A percentile compares a stretch with the other conserved stretches of the same genome.
Evolutionary conservation across 1,139 yeast genomes (phyloP).

Genomic region (Debaryomyces sp.): DNA sequence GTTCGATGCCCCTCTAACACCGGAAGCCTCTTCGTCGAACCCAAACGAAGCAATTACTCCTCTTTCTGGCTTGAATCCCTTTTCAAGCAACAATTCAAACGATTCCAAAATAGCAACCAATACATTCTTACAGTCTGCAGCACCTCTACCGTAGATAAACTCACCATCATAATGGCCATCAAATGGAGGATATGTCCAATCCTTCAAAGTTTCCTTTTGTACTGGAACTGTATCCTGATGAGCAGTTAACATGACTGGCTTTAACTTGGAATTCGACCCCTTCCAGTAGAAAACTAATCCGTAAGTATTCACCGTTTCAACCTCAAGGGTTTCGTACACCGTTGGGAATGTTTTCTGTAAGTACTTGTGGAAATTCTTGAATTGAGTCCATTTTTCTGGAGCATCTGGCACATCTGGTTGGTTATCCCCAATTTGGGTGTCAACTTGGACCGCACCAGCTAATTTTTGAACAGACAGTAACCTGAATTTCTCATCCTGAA

Average conservation of each 20-base stretch:
- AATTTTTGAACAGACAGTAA: constrained; percentile 37
- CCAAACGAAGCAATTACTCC: constrained; percentile 46
- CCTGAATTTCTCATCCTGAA: constrained; percentile 37
- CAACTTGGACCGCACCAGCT: constrained; percentile 46
- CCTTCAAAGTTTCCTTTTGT: constrained; percentile 53
- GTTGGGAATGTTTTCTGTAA: constrained; percentile 61
- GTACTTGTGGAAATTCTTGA: constrained; percentile 56
- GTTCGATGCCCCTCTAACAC: constrained; percentile 37
- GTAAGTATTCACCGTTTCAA: constrained; percentile 62
- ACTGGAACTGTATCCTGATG: constrained; percentile 89
- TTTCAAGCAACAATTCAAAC: constrained; percentile 34
- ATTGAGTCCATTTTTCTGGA: constrained; percentile 45
- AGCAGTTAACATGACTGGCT: constrained; percentile 71
- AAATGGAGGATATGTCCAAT: constrained; percentile 75
- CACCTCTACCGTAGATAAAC: constrained; percentile 43
- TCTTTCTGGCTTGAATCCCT: constrained; percentile 37
- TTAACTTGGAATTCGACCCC: constrained; percentile 54
- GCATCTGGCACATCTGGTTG: constrained; percentile 42
- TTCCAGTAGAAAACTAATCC: constrained; percentile 71
- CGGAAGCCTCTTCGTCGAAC: constrained; percentile 48
- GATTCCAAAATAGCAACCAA: constrained; percentile 43
- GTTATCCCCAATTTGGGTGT: constrained; percentile 48
- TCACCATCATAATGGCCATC: constrained; percentile 67
- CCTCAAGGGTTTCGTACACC: constrained; percentile 49
- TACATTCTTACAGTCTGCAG: constrained; percentile 45